These are phyloP conservation scores for Xylariaceae sp. DNA, from an alignment of 2,329 filamentous ascomycete genomes.

Conservation along the genomic window DNA sequence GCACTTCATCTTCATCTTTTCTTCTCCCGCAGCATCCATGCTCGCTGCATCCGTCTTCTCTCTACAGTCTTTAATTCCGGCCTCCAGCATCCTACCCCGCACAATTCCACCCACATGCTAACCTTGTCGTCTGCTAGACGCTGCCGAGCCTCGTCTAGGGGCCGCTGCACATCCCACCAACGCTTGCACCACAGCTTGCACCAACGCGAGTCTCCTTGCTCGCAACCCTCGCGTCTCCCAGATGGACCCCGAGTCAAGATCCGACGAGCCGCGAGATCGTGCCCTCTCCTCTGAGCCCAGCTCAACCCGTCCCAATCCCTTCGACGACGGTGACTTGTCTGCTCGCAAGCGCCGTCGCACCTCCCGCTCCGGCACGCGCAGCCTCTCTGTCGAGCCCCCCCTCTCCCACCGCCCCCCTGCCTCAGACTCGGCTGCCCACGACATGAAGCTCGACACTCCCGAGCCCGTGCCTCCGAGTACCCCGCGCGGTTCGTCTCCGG, in stretches of 20 bases:
- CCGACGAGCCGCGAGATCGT: conserved; percentile 52
- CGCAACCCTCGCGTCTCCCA: conserved; percentile 39
- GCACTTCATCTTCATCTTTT: conserved; percentile 8
- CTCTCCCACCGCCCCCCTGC: conserved; percentile 29
- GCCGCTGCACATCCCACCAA: conserved; percentile 40
- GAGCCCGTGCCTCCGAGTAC: conserved; percentile 40
- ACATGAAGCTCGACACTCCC: conserved; percentile 39
- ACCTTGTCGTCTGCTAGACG: conserved; percentile 40
- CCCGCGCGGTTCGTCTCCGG: conserved; percentile 32
- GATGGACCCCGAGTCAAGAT: conserved; percentile 51
- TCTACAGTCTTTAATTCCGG: not conserved
- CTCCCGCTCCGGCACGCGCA: conserved; percentile 52
- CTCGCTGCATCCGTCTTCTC: conserved; percentile 10
- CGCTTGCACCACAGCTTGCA: conserved; percentile 39
- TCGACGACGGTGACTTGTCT: conserved; percentile 53
- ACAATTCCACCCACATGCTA: conserved; percentile 51
- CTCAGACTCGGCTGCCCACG: conserved; percentile 27
- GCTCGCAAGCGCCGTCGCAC: conserved; percentile 61
- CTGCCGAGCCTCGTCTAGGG: conserved; percentile 52
- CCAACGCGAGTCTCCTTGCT: conserved; percentile 34
- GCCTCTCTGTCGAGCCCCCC: conserved; percentile 46
- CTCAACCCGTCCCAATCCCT: conserved; percentile 61
- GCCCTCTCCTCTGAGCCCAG: conserved; percentile 60
- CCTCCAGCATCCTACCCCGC: conserved; percentile 18
- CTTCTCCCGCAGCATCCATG: conserved; percentile 16